These are phyloP conservation scores for Thielaviopsis cerberus DNA, from an alignment of 2,329 filamentous ascomycete species.

Conservation along the genomic window DNA sequence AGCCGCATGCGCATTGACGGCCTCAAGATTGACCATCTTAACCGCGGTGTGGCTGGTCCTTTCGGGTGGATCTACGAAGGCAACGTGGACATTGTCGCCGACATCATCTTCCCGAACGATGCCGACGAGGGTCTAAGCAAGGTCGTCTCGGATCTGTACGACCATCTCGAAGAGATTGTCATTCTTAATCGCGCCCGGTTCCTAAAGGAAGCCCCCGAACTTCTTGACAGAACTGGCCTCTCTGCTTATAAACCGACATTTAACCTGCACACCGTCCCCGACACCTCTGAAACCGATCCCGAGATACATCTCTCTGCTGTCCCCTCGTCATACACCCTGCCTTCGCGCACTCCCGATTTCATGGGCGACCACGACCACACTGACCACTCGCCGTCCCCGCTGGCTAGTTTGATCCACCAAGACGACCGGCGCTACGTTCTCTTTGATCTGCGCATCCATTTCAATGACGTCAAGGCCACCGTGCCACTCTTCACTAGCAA, in stretches of 20 bases:
- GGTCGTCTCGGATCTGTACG: conserved; percentile 93
- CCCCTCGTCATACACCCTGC: conserved; percentile 9
- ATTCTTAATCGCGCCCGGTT: conserved; percentile 42
- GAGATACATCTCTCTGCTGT: conserved; percentile 7
- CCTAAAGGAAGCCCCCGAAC: conserved; percentile 10
- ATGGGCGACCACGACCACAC: conserved; percentile 11
- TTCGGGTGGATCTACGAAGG: conserved; percentile 98
- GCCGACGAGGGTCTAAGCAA: conserved; percentile 77
- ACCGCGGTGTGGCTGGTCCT: conserved; percentile 76
- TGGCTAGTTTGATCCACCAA: conserved; percentile 15
- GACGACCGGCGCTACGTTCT: conserved; percentile 65
- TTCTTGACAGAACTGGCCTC: conserved; percentile 10
- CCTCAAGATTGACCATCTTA: conserved; percentile 87
- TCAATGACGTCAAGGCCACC: conserved; percentile 84
- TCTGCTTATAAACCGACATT: conserved; percentile 11
- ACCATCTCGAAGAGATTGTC: conserved; percentile 83
- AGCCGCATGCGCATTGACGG: conserved; percentile 82
- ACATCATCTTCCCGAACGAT: conserved; percentile 84
- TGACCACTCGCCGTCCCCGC: conserved; percentile 2
- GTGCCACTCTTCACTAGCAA: conserved; percentile 85
- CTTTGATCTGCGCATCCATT: conserved; percentile 84
- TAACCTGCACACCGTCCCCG: conserved; percentile 4
- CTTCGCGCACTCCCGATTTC: conserved; percentile 5
- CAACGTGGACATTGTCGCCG: conserved; percentile 87
- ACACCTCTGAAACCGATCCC: not conserved